Evolutionary conservation across 164 flowering plant species (phyloP), one percentile per base, ranked within the genome.

Genomic region (Umbellularia californica): DNA sequence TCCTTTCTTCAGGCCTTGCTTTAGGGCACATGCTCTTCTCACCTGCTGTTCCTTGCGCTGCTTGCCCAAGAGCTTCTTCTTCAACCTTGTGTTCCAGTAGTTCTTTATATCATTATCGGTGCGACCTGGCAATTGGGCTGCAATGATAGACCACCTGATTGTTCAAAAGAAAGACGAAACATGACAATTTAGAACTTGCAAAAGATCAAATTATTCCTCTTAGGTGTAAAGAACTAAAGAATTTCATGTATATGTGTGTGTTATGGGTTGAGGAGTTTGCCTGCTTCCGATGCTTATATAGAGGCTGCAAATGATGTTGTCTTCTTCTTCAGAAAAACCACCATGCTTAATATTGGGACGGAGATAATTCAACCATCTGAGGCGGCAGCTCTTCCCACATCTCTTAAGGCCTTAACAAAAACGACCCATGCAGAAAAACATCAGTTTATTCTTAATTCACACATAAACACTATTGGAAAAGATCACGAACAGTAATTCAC

Each of bases 361-460:
- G 19, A 93, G 90, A 81, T 93, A 93, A 70, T 93, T 93, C 82
- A 93, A 63, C 96, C 98, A 93, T 68, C 97, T 78, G 7, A 93
- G 90, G 14, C 97, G 86, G 70, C 97, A 92, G 78, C 97, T 93
- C 84, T 93, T 93, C 33, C 97, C 97, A 72, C 98, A 93, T 84
- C 98, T 81, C 84, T 83, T 90, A 1, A 93, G 89, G 50, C 98
- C 97, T 92, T 20, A n/a, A 67, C 30, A 17, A 41, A 25, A 65
- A 70, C 69, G 12, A 58, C 64, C 55, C 33, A 62, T 73, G 65
- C 22, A 64, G 28, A 11, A 2, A 33, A 24, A 17, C 55, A 68
- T 28, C 23, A 25, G 15, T 23, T 65, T 74, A 60, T 41, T 55
- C 60, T 55, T 55, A 55, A 55, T 55, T 55, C n/a, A 55, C n/a